Evolutionary conservation across 2,329 filamentous ascomycete genomes (phyloP), one percentile per base, ranked within the genome.

Genomic region (Laburnicola sp.): DNA sequence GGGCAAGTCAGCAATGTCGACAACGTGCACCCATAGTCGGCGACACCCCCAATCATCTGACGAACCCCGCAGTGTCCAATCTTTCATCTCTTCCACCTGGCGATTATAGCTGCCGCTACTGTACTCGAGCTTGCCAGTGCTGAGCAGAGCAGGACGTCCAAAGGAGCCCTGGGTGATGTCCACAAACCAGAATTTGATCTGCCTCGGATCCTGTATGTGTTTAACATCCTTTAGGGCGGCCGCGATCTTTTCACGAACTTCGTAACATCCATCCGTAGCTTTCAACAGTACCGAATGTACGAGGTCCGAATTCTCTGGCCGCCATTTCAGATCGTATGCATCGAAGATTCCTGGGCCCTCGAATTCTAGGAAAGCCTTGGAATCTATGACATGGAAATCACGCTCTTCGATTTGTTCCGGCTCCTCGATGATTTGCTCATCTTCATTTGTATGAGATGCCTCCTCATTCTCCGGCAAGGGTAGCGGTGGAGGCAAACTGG

Each of bases 121-220:
- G 35, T 60, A 71, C 35, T 70, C 66, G 9, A 71, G 64, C 36
- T 66, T 64, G 2, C 67, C 67, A 10, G 68, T 68, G 22, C 63
- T 57, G 5, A 66, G 53, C 28, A 74, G 50, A 23, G 61, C 58
- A 6, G 71, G 71, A 10, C 68, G 60, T 9, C 56, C 60, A 2
- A 58, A 57, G 1, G 65, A 65, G 22, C 71, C 71, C 39, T 62
- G 51, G 21, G 58, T 50, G 4, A 69, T 52, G 38, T 73, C 66
- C 23, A 75, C 22, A 39, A 74, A 69, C 73, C 74, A 76, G 36
- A 75, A 72, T 34, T 70, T 73, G 45, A 73, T 60, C 46, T 75
- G 74, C 25, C 72, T 66, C 16, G 64, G 60, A 42, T 75, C 72
- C 54, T 71, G 51, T 35, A 74, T 54, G 26, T 63, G 60, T 5